Evolutionary conservation across 257 asterid genomes (phyloP), one percentile per base, ranked within the genome.

Genomic region (Cruciata laevipes): DNA sequence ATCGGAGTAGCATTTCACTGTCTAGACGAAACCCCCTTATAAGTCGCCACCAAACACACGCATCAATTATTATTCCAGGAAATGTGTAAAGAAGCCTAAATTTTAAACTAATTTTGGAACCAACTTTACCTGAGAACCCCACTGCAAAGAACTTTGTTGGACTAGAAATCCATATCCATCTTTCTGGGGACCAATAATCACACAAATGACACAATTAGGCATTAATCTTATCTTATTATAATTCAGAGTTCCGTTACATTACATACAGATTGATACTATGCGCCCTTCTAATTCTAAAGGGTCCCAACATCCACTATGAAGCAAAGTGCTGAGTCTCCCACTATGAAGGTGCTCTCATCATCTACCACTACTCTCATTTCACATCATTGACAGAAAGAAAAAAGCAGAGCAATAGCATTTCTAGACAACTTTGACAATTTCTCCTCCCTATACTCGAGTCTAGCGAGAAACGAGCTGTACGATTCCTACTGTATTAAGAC

Each of bases 281-380:
- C 14, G 10, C 77, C 76, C 73, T 77, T 71, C 68, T 31, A 25
- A 47, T 47, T 47, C 55, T 47, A 47, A 51, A 69, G 83, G 94
- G 84, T 35, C 90, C 94, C 84, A 56, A 69, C 79, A 51, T 76
- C 94, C 93, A 88, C 88, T 75, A 73, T 70, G 55, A 47, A 47
- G 55, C 71, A 63, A 75, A 76, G 80, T 77, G 65, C 63, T 47
- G 51, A 73, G 74, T 16, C 76, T 78, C 77, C 89, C 87, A 82
- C 90, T 77, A 78, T 58, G 75, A 69, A 81, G 76, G 81, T 73
- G 83, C 87, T 81, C 80, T 63, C 74, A 79, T 85, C 87, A 83
- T 77, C 69, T 73, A 78, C 81, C 87, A 86, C 80, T 71, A 69
- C 35, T 62, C 59, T 57, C 23, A 57, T 68, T 76, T 65, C 83